Conservation (phyloP, 2,329 filamentous ascomycete species). For the Penicillium glabrum region DNA sequence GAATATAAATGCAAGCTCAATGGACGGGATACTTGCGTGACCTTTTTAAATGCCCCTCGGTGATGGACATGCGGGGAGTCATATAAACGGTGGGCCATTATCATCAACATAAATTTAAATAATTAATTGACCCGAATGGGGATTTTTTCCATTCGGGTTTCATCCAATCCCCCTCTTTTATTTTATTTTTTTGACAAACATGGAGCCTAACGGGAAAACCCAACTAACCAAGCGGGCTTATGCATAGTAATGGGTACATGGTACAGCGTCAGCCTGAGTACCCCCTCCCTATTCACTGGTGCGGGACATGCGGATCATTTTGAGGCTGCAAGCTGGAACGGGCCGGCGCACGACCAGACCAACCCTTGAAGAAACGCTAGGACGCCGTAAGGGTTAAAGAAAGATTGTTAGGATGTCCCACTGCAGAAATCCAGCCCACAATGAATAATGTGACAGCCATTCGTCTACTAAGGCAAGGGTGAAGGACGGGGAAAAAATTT, state of each 20-base stretch:
- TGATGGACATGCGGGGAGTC: slow-evolving; percentile 36
- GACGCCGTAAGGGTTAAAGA: slow-evolving; percentile 12
- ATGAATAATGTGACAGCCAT: slow-evolving; percentile 1
- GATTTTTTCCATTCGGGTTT: not conserved
- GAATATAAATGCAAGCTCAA: slow-evolving; percentile 15
- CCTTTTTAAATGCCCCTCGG: slow-evolving; percentile 19
- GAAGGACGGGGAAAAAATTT: not conserved
- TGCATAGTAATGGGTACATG: slow-evolving; percentile 37
- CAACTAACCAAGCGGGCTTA: slow-evolving; percentile 36
- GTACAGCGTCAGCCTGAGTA: slow-evolving; percentile 34
- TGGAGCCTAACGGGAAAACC: slow-evolving; percentile 38
- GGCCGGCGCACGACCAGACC: slow-evolving; percentile 45
- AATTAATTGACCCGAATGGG: slow-evolving; percentile 4
- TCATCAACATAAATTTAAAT: slow-evolving; percentile 8
- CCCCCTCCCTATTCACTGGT: slow-evolving; percentile 28
- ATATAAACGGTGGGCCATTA: slow-evolving; percentile 39
- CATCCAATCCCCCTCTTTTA: not conserved
- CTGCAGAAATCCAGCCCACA: not conserved
- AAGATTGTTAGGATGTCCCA: slow-evolving; percentile 4
- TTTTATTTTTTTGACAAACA: slow-evolving; percentile 28
- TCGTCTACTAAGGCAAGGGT: slow-evolving; percentile 4
- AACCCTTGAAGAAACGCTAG: slow-evolving; percentile 40
- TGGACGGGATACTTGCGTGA: slow-evolving; percentile 16
- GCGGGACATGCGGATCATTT: slow-evolving; percentile 42
- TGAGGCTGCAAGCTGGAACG: slow-evolving; percentile 49